Evolutionary conservation across 164 flowering plant species (phyloP).

Genomic region (Magnolia sinica): DNA sequence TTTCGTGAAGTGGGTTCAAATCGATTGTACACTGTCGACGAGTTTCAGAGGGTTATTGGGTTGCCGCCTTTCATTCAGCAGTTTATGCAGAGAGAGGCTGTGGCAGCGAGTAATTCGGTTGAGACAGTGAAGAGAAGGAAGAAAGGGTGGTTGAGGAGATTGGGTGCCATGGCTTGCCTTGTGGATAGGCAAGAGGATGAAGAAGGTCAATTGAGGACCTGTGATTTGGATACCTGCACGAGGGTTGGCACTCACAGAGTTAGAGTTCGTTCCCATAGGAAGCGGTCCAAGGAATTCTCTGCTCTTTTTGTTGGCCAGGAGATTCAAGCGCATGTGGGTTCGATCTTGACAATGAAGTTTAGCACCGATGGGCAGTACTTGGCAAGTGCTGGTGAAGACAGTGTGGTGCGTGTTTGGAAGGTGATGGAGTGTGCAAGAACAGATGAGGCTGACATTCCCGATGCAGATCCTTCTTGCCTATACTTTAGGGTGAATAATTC

Average conservation of each 20-base stretch:
- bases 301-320: slow-evolving; percentile 75
- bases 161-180: slow-evolving; percentile 51
- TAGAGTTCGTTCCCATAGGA: slow-evolving; percentile 52
- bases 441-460: slow-evolving; percentile 47
- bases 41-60: slow-evolving; percentile 36
- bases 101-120: slow-evolving; percentile 6
- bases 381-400: slow-evolving; percentile 92
- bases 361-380: slow-evolving; percentile 84
- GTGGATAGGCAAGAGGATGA: slow-evolving; percentile 33
- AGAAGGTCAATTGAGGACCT: slow-evolving; percentile 15
- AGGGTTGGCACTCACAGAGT: slow-evolving; percentile 44
- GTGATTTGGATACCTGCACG: slow-evolving; percentile 12
- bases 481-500: slow-evolving; percentile 72
- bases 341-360: slow-evolving; percentile 84
- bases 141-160: slow-evolving; percentile 50
- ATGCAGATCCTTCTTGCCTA: slow-evolving; percentile 61
- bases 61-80: slow-evolving; percentile 40
- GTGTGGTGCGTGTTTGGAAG: slow-evolving; percentile 76
- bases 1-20: slow-evolving; percentile 42
- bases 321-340: slow-evolving; percentile 76
- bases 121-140: slow-evolving; percentile 30
- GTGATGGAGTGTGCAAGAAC: slow-evolving; percentile 70
- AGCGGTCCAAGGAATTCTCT: slow-evolving; percentile 69
- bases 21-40: slow-evolving; percentile 35
- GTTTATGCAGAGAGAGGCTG: slow-evolving; percentile 32